phyloP scores from a whole-genome alignment of 2,329 filamentous ascomycete genomes.

The Diaporthe caulivora region DNA sequence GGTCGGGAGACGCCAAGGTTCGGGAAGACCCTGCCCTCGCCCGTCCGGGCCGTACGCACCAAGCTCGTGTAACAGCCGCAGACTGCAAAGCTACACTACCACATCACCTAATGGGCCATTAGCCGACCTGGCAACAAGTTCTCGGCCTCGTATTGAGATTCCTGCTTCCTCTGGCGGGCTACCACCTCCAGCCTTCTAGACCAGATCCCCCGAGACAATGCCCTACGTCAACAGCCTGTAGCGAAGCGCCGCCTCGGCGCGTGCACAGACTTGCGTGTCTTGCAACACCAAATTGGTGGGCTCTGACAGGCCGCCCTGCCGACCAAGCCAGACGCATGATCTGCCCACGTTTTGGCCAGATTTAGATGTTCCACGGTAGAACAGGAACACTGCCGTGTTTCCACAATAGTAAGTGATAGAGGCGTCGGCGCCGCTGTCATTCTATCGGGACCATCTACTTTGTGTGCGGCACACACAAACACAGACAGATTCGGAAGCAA shows the following conservation, averaged over 20 bases:
- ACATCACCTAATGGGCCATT: background rate
- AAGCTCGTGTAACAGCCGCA: slow-evolving; percentile 7
- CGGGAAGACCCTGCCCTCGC: slow-evolving; percentile 27
- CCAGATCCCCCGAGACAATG: slow-evolving; percentile 15
- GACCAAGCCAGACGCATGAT: slow-evolving; percentile 24
- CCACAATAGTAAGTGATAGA: background rate
- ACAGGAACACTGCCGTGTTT: background rate
- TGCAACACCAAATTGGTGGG: slow-evolving; percentile 13
- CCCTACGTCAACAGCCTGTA: slow-evolving; percentile 13
- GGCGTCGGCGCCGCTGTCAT: slow-evolving; percentile 12
- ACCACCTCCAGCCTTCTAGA: slow-evolving; percentile 6
- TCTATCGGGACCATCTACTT: background rate
- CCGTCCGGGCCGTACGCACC: slow-evolving; percentile 16
- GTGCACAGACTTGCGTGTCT: slow-evolving; percentile 19
- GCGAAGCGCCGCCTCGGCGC: background rate
- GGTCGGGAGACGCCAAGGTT: slow-evolving; percentile 27
- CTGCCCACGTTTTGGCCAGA: slow-evolving; percentile 19
- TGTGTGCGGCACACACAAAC: background rate
- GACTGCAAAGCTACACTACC: background rate
- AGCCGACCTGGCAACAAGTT: slow-evolving; percentile 5
- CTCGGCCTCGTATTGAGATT: slow-evolving; percentile 8
- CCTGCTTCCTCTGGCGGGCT: background rate
- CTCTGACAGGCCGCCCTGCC: slow-evolving; percentile 13
- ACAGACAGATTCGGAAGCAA: slow-evolving; percentile 7
- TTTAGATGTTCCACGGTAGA: slow-evolving; percentile 25